Conservation (phyloP, 495 filamentous ascomycete genomes). For the Xylaria flabelliformis region DNA sequence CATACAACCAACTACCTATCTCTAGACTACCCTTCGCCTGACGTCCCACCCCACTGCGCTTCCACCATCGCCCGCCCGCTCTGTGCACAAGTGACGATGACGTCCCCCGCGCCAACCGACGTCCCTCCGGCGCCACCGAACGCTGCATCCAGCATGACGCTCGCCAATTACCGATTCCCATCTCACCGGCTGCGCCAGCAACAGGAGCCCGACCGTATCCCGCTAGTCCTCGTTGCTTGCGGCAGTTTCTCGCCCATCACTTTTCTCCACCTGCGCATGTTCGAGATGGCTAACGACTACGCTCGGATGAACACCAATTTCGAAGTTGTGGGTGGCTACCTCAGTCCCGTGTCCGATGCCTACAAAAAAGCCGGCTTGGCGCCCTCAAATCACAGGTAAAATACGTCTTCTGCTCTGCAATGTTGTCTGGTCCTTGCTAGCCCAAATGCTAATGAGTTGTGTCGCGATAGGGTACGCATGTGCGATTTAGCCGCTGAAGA, state of each 20-base stretch:
- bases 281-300: constrained; percentile 62
- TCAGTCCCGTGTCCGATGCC: constrained; percentile 75
- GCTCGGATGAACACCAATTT: constrained; percentile 74
- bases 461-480: constrained; percentile 54
- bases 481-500: constrained; percentile 81
- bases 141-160: constrained; percentile 39
- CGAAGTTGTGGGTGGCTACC: constrained; percentile 84
- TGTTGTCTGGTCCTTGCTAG: neutral
- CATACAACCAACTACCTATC: neutral
- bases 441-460: constrained; percentile 4
- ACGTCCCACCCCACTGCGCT: neutral
- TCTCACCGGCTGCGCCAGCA: constrained; percentile 68
- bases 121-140: constrained; percentile 23
- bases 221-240: constrained; percentile 85
- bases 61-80: neutral
- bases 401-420: constrained; percentile 1
- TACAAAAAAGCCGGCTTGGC: constrained; percentile 93
- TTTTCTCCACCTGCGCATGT: constrained; percentile 91
- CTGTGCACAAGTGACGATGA: constrained; percentile 19
- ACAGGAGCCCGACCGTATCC: constrained; percentile 71
- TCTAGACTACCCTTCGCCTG: neutral
- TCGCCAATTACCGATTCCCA: constrained; percentile 74
- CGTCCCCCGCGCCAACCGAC: constrained; percentile 23
- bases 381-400: constrained; percentile 71
- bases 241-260: constrained; percentile 90